Percentiles rank a stretch among this genome's conserved stretches.
These are phyloP conservation scores for Candida adriatica DNA, from an alignment of 805 yeast genomes.

Conservation along the genomic window DNA sequence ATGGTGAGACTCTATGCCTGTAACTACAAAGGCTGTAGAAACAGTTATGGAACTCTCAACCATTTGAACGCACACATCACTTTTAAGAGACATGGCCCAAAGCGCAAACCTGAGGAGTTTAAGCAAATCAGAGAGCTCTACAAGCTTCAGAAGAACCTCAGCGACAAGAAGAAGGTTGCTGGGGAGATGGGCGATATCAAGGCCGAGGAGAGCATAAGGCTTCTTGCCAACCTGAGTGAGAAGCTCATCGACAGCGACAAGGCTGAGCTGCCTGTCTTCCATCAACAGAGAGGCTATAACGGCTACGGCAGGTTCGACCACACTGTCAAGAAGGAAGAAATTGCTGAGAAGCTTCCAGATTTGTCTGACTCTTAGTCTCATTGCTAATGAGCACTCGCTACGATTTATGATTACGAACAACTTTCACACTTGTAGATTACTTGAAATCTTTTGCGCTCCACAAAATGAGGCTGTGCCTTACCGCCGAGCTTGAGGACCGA, in stretches of 20 bases:
- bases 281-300: slow-evolving; percentile 24
- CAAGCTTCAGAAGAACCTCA: slow-evolving; percentile 30
- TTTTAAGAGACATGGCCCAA: slow-evolving; percentile 47
- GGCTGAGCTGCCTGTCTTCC: slow-evolving; percentile 18
- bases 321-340: slow-evolving; percentile 16
- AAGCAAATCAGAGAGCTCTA: slow-evolving; percentile 41
- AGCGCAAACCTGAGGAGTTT: slow-evolving; percentile 49
- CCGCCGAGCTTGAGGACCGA: too few species aligned
- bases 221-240: slow-evolving; percentile 15
- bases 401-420: too few species aligned
- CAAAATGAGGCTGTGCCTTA: too few species aligned
- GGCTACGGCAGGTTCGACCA: slow-evolving; percentile 24
- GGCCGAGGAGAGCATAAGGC: slow-evolving; percentile 8
- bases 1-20: slow-evolving; percentile 49
- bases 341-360: too few species aligned
- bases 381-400: too few species aligned
- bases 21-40: slow-evolving; percentile 38
- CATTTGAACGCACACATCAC: slow-evolving; percentile 52
- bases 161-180: slow-evolving; percentile 9
- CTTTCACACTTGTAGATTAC: too few species aligned
- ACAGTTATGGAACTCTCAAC: slow-evolving; percentile 54
- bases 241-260: slow-evolving; percentile 8
- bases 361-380: too few species aligned
- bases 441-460: too few species aligned
- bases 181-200: slow-evolving; percentile 1